A percentile compares a stretch with the other conserved stretches of the same genome.
phyloP scores from a whole-genome alignment of 495 filamentous ascomycete species.

The Penicillium waksmanii region DNA sequence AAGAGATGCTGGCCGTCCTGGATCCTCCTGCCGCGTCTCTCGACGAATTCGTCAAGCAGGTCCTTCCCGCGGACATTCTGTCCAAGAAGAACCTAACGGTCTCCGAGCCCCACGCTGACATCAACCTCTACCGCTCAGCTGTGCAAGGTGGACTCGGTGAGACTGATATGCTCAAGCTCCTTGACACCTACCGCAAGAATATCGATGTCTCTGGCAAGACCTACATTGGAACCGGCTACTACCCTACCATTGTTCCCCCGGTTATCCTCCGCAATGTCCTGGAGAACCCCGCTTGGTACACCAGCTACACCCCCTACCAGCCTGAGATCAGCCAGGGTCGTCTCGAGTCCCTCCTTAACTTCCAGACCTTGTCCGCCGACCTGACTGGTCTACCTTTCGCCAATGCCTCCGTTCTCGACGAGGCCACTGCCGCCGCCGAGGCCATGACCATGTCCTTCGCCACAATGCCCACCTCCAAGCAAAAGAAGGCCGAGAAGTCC shows the following conservation, averaged over 20 bases:
- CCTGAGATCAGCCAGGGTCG: conserved; percentile 97
- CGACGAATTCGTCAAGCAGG: conserved; percentile 88
- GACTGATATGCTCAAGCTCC: conserved; percentile 64
- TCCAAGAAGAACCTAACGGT: conserved; percentile 61
- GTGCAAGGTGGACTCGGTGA: conserved; percentile 66
- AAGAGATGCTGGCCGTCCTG: conserved; percentile 81
- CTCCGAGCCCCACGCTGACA: conserved; percentile 41
- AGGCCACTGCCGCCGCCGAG: conserved; percentile 93
- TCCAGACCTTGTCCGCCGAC: conserved; percentile 92
- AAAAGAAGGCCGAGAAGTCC: conserved; percentile 75
- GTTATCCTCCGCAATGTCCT: conserved; percentile 95
- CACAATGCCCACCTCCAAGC: conserved; percentile 68
- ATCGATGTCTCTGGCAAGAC: conserved; percentile 59
- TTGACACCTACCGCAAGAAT: conserved; percentile 66
- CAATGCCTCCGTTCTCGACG: conserved; percentile 93
- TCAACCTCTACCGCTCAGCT: conserved; percentile 44
- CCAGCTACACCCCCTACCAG: conserved; percentile 98
- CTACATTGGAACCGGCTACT: conserved; percentile 89
- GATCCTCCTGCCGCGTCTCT: conserved; percentile 73
- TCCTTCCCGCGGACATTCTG: conserved; percentile 83
- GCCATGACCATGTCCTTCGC: conserved; percentile 96
- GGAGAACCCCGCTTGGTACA: conserved; percentile 97
- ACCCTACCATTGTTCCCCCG: conserved; percentile 80
- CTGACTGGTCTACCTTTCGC: conserved; percentile 87
- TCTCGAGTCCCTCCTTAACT: conserved; percentile 92